Base-by-base conservation (phyloP, 768 basidiomycete genomes). In the Russula ochroleuca region DNA sequence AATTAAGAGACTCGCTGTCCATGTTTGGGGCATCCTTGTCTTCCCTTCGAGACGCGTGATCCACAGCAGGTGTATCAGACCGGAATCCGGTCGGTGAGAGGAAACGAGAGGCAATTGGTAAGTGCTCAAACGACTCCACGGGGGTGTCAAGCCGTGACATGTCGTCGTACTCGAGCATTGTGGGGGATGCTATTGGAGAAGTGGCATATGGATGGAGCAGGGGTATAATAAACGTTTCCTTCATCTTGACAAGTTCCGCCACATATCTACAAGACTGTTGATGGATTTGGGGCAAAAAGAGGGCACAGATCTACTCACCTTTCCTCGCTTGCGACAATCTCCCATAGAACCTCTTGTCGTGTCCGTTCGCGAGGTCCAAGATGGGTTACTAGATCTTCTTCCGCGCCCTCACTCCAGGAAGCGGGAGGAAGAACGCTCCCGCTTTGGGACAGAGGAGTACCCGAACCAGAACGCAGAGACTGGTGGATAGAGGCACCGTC, bases 281-380 rank as follows among this genome's bases (percentile, higher is more conserved):
- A 55, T n/a, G 62, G 59, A 28, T 43, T 38, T 40, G 31, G 51
- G 35, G 56, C 3, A 4, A 47, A 64, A 52, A 13, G 70, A 5
- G 62, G 17, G 48, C 62, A 65, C 70, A 59, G 72, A 57, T 41
- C 17, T 28, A 75, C 83, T 56, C 70, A 92, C 92, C 94, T 85
- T 74, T 98, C 94, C 77, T 98, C 95, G 68, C 92, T 94, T 35
- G 90, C 88, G 54, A 98, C 94, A 68, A 98, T 98, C 78, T 98
- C 95, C 79, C 93, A 97, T 31, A 98, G 75, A 7, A 98, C 95
- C 77, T 98, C 95, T 75, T 98, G 95, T 57, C 95, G 84, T 43
- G 95, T 97, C 62, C 95, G 85, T 73, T 98, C 95, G 64, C 92
- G 85, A 50, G 92, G 87, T n/a, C 94, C 92, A 40, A 98, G 79